These are phyloP conservation scores for Bacterosira constricta DNA, from an alignment of 108 stramenopile genomes.

Conservation along the genomic window DNA sequence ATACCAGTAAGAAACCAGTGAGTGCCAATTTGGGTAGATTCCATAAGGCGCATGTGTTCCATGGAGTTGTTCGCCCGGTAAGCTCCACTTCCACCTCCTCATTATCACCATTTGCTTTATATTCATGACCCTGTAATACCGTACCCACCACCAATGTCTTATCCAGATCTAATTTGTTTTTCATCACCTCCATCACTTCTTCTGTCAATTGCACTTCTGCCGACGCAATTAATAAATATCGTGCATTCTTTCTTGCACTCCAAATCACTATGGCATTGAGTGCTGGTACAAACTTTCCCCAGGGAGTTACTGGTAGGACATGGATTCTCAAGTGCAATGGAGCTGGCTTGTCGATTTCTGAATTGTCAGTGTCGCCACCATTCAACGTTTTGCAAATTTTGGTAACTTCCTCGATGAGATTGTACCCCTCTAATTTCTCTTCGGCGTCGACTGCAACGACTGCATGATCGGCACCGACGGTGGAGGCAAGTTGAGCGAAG, in stretches of 20 bases:
- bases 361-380: neutral
- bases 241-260: constrained; percentile 23
- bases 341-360: too few relatives aligned
- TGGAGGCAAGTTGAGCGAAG: constrained; percentile 31
- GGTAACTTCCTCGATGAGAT: constrained; percentile 47
- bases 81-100: constrained; percentile 36
- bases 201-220: constrained; percentile 71
- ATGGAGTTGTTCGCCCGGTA: constrained; percentile 81
- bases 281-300: constrained; percentile 92
- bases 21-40: constrained; percentile 75
- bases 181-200: constrained; percentile 47
- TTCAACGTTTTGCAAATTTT: constrained; percentile 39
- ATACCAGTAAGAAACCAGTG: constrained; percentile 82
- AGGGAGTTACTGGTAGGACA: constrained; percentile 88
- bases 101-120: constrained; percentile 9
- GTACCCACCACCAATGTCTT: constrained; percentile 89
- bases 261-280: constrained; percentile 81
- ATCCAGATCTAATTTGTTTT: constrained; percentile 58
- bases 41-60: constrained; percentile 96
- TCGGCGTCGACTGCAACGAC: constrained; percentile 77
- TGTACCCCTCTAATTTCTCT: constrained; percentile 60
- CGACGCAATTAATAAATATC: constrained; percentile 65
- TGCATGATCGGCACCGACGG: constrained; percentile 25
- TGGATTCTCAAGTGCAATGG: constrained; percentile 28
- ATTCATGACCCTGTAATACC: constrained; percentile 83